Conservation (phyloP, 768 basidiomycete species). For the Boletus rubropictus region DNA sequence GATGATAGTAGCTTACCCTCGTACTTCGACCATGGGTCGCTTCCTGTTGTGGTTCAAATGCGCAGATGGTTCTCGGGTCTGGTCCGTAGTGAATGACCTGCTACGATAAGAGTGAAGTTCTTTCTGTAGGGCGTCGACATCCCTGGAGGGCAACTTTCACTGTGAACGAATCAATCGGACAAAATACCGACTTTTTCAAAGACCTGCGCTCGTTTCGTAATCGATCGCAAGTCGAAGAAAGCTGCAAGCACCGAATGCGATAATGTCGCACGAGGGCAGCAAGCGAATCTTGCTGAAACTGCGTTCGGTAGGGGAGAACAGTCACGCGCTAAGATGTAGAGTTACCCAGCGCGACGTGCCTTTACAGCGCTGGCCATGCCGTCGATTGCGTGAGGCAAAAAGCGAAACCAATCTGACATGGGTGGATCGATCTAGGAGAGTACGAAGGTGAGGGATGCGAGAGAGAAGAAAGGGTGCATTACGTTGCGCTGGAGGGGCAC, state of each 20-base stretch:
- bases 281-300: constrained; percentile 81
- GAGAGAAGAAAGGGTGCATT: constrained; percentile 14
- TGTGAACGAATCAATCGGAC: constrained; percentile 4
- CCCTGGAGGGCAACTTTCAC: constrained; percentile 32
- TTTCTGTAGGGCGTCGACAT: constrained; percentile 40
- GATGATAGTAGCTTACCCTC: constrained; percentile 33
- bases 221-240: constrained; percentile 29
- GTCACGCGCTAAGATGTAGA: background rate
- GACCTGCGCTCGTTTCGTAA: constrained; percentile 36
- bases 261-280: constrained; percentile 62
- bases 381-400: constrained; percentile 57
- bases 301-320: background rate
- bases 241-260: constrained; percentile 50
- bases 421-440: constrained; percentile 65
- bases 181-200: constrained; percentile 47
- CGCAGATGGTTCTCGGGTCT: constrained; percentile 32
- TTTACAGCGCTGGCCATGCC: constrained; percentile 60
- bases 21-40: constrained; percentile 46
- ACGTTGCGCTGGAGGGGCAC: constrained; percentile 73
- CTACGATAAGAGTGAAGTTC: constrained; percentile 48
- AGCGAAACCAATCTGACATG: constrained; percentile 78
- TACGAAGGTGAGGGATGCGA: background rate
- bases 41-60: constrained; percentile 57
- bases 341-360: constrained; percentile 32
- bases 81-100: constrained; percentile 24